Conservation (phyloP, 202 grass and related monocot genomes). For the Setaria viridis region DNA sequence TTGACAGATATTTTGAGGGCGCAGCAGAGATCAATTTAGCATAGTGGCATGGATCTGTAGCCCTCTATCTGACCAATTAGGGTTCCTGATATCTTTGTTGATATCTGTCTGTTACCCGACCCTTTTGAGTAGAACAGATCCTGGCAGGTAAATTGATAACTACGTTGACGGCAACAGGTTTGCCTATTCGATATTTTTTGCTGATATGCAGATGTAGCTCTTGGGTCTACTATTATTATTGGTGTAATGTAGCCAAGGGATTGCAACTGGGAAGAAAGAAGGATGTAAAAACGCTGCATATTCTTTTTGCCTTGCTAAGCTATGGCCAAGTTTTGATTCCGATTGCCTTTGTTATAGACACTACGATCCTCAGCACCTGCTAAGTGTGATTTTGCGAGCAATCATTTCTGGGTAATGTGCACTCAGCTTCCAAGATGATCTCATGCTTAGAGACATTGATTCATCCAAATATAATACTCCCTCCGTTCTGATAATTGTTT, state of each 20-base stretch:
- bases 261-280: background rate
- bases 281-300: slow-evolving; percentile 10
- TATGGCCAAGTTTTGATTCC: background rate
- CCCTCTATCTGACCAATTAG: background rate
- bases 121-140: slow-evolving; percentile 25
- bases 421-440: background rate
- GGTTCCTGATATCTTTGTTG: background rate
- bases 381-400: background rate
- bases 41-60: slow-evolving; percentile 10
- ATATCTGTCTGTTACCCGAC: background rate
- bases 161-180: background rate
- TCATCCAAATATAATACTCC: background rate
- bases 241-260: slow-evolving; percentile 22
- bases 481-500: no score
- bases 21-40: slow-evolving; percentile 7
- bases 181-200: background rate
- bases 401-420: background rate
- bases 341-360: background rate
- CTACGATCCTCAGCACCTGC: background rate
- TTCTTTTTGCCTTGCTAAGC: slow-evolving; percentile 8
- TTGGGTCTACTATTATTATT: slow-evolving; percentile 6
- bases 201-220: background rate
- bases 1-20: background rate
- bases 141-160: slow-evolving; percentile 1
- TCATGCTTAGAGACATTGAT: background rate